These are phyloP conservation scores for Cordyceps pruinosa DNA, from an alignment of 2,329 filamentous ascomycete genomes.

Conservation along the genomic window DNA sequence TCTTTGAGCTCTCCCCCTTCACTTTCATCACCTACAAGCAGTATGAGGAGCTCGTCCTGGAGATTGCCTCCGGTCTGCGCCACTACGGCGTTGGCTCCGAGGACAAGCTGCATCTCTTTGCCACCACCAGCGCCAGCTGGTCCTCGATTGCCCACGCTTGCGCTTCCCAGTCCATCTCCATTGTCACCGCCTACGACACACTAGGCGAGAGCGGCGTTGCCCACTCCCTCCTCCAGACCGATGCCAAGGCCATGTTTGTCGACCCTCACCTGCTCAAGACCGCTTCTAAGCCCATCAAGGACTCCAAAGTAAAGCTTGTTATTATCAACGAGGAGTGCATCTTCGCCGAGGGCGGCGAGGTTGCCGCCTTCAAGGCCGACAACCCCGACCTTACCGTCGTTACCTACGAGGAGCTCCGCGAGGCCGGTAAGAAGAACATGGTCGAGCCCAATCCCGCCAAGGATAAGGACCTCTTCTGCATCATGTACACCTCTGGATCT, in stretches of 20 bases:
- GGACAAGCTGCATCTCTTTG: slow-evolving; percentile 74
- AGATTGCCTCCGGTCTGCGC: slow-evolving; percentile 66
- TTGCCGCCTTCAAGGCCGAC: slow-evolving; percentile 50
- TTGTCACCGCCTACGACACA: slow-evolving; percentile 93
- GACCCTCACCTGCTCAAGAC: slow-evolving; percentile 71
- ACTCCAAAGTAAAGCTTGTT: slow-evolving; percentile 49
- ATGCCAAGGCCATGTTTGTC: slow-evolving; percentile 75
- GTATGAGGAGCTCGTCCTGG: slow-evolving; percentile 63
- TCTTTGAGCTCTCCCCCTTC: slow-evolving; percentile 76
- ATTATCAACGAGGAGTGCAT: slow-evolving; percentile 56
- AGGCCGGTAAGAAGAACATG: slow-evolving; percentile 59
- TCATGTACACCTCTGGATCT: slow-evolving; percentile 83
- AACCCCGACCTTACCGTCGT: slow-evolving; percentile 47
- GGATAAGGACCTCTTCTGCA: slow-evolving; percentile 73
- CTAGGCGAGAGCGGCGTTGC: slow-evolving; percentile 77
- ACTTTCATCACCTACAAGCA: slow-evolving; percentile 71
- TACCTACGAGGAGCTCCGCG: slow-evolving; percentile 48
- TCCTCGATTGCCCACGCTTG: slow-evolving; percentile 69
- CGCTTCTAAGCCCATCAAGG: slow-evolving; percentile 48
- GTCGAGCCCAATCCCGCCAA: slow-evolving; percentile 64
- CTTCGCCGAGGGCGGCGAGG: slow-evolving; percentile 43
- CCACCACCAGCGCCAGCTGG: slow-evolving; percentile 80
- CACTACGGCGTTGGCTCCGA: slow-evolving; percentile 62
- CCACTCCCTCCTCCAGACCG: slow-evolving; percentile 78
- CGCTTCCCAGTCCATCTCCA: slow-evolving; percentile 79